A percentile compares a stretch with the other conserved stretches of the same genome.
phyloP scores from a whole-genome alignment of 768 basidiomycete species.

The Tricholoma bakamatsutake region DNA sequence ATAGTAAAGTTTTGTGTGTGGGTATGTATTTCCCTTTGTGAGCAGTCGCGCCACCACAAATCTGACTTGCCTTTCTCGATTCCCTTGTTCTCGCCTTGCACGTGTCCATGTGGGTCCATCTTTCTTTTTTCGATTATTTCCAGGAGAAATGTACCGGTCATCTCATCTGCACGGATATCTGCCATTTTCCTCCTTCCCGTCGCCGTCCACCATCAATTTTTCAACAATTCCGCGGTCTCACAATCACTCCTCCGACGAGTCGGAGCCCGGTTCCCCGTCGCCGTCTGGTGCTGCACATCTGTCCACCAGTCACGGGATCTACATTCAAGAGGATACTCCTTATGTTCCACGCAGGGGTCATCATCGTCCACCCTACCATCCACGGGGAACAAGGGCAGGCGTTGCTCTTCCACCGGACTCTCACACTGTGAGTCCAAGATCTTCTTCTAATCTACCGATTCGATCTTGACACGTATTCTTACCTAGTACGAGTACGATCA shows the following conservation, averaged over 20 bases:
- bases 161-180: conserved; percentile 7
- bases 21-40: conserved; percentile 15
- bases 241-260: conserved; percentile 13
- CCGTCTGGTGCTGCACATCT: conserved; percentile 7
- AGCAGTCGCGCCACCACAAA: conserved; percentile 2
- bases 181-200: conserved; percentile 3
- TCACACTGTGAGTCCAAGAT: neutral
- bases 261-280: conserved; percentile 10
- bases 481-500: neutral
- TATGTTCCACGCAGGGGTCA: conserved; percentile 1
- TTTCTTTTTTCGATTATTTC: conserved; percentile 8
- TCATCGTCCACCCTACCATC: neutral
- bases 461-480: neutral
- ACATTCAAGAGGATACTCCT: neutral
- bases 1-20: conserved; percentile 12
- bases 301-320: conserved; percentile 5
- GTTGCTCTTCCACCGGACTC: neutral
- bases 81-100: conserved; percentile 2
- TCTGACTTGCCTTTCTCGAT: conserved; percentile 10
- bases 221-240: conserved; percentile 12
- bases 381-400: neutral
- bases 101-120: conserved; percentile 13
- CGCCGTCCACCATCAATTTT: conserved; percentile 3
- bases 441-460: neutral
- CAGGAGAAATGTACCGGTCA: conserved; percentile 10